Evolutionary conservation across 2,329 filamentous ascomycete genomes (phyloP), one percentile per base, ranked within the genome.

Genomic region (Phialophora macrospora): DNA sequence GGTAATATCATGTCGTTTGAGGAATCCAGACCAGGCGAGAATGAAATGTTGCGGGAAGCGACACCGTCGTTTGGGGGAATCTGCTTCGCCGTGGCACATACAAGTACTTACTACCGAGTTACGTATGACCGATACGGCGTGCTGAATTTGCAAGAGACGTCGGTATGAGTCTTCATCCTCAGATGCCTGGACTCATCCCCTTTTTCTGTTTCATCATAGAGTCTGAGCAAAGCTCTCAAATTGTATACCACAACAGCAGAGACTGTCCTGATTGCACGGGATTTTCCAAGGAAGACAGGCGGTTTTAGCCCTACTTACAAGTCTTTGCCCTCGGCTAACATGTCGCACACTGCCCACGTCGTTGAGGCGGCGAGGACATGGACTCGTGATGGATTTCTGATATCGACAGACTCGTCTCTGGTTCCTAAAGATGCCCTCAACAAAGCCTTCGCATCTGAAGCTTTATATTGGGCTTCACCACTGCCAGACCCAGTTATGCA

Each of bases 401-500:
- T 89, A 75, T 89, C 87, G 30, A 89, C 86, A 44, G 83, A 89
- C 72, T 82, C 82, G 32, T 73, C 77, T 9, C 82, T 85, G 60
- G 76, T 90, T 65, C 82, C 87, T 60, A 76, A 84, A 26, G 74
- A 80, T 41, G 81, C 81, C 38, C 78, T 90, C 70, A 86, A 86
- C 71, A 77, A 79, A 5, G 85, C 84, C 24, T 84, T 89, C 68
- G 80, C 74, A 17, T 83, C 83, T 0, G 85, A 88, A 44, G 75
- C 84, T 63, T 77, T 88, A 73, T 88, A 87, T 80, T 90, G 88
- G 87, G 83, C 85, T 24, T 80, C 80, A 52, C 74, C 82, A 2
- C 75, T 87, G 5, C 80, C 85, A 1, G 77, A 82, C 20, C 74
- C 77, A 0, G 75, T 79, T 28, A 77, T 88, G 64, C 78, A 80